Base-by-base conservation (phyloP, 176 grass and related monocot genomes). In the Oryza meyeriana region DNA sequence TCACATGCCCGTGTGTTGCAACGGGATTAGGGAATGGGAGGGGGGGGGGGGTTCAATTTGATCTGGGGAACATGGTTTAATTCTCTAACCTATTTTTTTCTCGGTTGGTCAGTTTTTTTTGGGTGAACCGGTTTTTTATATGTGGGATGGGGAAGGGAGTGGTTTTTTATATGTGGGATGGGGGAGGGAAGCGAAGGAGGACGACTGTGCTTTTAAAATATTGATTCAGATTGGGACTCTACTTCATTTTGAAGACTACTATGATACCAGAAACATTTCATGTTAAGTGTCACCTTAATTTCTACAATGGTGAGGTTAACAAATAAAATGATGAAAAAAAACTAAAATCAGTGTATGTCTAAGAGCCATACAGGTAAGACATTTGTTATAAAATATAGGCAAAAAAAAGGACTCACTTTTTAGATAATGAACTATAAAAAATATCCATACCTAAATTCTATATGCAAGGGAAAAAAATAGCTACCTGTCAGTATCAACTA, bases 271-370 rank as follows among this genome's bases (percentile, higher is more conserved):
- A 81, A 82, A 50, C 27, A 77, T 50, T 27, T 47, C 17, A 5
- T 69, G 11, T 22, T 34, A 47, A 73, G 48, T 35, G 59, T n/a
- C 22, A 72, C 14, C 22, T 30, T 50, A 39, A 12, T 22, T 79
- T 85, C 31, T 38, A 52, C 12, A 69, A 64, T 36, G 38, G 35
- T 44, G n/a, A 79, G 8, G 59, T 78, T 68, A 61, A 73, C 28
- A 79, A 74, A 67, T 76, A 68, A 79, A 79, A 57, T 72, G 35
- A 55, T 55, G 14, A 33, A 73, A 18, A 40, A 72, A 20, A 74
- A 79, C 3, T n/a, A 66, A 44, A 62, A 59, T 24, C 17, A 38
- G 59, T 14, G 64, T 16, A 78, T 34, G 61, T 28, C 38, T 79
- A 31, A 74, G 55, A 59, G 55, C 55, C 55, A 10, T 3, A 16